phyloP scores from a whole-genome alignment of 495 filamentous ascomycete genomes.

The Podospora conica region DNA sequence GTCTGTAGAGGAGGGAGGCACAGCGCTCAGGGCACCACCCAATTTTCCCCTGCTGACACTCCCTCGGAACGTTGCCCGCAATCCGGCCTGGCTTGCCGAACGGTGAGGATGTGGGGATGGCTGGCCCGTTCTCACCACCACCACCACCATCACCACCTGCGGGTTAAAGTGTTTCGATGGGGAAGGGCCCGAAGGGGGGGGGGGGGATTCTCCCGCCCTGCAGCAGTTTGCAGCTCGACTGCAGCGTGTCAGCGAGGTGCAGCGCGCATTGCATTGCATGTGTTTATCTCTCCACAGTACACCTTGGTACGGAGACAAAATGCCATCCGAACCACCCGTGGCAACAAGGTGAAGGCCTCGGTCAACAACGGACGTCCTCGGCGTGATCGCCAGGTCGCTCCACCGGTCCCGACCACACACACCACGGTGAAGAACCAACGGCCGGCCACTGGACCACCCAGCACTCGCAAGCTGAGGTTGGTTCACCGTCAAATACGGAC shows the following conservation, averaged over 20 bases:
- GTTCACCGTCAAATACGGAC: background rate
- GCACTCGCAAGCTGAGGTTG: background rate
- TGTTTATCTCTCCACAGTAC: background rate
- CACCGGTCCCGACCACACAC: background rate
- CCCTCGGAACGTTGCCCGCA: constrained; percentile 6
- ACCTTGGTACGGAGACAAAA: background rate
- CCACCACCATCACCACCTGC: background rate
- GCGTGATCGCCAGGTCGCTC: background rate
- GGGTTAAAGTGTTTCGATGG: background rate
- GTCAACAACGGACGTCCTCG: too few relatives aligned
- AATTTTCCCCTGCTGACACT: background rate
- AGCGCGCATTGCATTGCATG: background rate
- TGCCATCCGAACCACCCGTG: background rate
- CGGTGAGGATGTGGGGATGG: background rate
- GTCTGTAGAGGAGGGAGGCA: too few relatives aligned
- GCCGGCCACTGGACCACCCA: background rate
- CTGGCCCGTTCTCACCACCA: background rate
- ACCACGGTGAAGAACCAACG: background rate
- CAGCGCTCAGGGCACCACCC: background rate
- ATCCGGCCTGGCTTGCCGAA: constrained; percentile 9
- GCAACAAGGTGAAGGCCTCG: too few relatives aligned
- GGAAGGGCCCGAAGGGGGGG: background rate
- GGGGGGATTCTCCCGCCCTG: background rate
- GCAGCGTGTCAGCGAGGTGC: background rate
- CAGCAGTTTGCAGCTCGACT: background rate